Conservation (phyloP, 768 basidiomycete species). For the Russula sp. region DNA sequence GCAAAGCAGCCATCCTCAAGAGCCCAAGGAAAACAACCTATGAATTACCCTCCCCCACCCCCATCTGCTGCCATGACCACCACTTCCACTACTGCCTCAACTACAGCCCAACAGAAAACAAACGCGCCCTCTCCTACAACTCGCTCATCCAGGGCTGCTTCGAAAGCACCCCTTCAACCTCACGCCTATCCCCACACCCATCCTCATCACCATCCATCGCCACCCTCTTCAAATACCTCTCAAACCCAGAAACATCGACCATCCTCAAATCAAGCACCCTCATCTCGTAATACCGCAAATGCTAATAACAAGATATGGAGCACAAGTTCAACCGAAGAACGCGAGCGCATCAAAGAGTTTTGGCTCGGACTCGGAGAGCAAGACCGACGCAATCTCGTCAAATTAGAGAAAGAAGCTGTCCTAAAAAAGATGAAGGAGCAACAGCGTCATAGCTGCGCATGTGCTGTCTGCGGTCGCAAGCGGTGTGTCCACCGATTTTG, state of each 20-base stretch:
- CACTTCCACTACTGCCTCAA: conserved; percentile 31
- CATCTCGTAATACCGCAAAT: conserved; percentile 24
- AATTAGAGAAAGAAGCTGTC: conserved; percentile 97
- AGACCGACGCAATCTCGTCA: conserved; percentile 88
- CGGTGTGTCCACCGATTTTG: conserved; percentile 57
- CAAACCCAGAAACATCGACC: conserved; percentile 41
- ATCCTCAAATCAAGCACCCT: conserved; percentile 33
- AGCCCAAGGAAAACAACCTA: conserved; percentile 89
- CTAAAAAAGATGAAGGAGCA: conserved; percentile 99
- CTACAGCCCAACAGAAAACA: conserved; percentile 23
- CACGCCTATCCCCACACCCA: conserved; percentile 52
- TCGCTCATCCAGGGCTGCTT: conserved; percentile 40
- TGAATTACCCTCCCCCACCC: conserved; percentile 56
- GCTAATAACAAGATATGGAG: conserved; percentile 86
- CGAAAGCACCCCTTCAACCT: conserved; percentile 55
- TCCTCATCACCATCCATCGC: conserved; percentile 55
- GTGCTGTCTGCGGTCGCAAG: conserved; percentile 96
- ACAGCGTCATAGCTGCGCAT: conserved; percentile 93
- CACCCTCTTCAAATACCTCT: conserved; percentile 44
- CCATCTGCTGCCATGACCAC: conserved; percentile 39
- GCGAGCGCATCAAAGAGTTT: conserved; percentile 96
- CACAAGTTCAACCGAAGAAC: conserved; percentile 86
- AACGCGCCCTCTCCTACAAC: conserved; percentile 37
- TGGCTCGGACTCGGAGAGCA: conserved; percentile 93
- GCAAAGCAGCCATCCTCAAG: conserved; percentile 52